Conservation (phyloP, 2,329 filamentous ascomycete species). For the Coniochaeta hoffmannii region DNA sequence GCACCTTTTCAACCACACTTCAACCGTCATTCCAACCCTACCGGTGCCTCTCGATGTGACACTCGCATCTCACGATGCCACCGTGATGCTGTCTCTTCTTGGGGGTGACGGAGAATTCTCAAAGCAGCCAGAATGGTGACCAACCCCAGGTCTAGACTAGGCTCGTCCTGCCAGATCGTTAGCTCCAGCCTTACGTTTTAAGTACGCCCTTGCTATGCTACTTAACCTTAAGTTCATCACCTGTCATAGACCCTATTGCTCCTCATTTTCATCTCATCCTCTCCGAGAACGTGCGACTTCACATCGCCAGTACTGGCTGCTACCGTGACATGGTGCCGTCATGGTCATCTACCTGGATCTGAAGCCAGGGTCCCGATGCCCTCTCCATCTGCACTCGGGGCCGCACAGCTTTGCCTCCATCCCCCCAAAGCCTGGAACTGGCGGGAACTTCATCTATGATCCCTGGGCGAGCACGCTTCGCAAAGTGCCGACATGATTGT, state of each 20-base stretch:
- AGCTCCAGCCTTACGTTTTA: neutral
- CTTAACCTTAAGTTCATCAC: neutral
- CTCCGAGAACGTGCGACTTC: neutral
- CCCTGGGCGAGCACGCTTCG: conserved; percentile 1
- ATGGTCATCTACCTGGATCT: neutral
- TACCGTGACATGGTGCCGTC: neutral
- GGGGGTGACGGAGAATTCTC: neutral
- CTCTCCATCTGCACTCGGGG: neutral
- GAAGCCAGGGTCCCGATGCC: neutral
- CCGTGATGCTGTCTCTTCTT: neutral
- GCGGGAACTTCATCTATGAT: conserved; percentile 3
- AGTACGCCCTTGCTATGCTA: neutral
- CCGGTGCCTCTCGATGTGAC: neutral
- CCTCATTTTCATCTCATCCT: neutral
- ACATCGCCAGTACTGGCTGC: neutral
- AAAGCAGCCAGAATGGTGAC: neutral
- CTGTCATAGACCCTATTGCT: neutral
- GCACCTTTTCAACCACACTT: neutral
- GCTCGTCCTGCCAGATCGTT: neutral
- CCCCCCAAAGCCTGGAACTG: neutral
- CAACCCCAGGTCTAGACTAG: neutral
- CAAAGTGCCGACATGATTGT: conserved; percentile 1
- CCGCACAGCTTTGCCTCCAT: neutral
- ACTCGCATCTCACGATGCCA: neutral
- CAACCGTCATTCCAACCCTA: neutral